Evolutionary conservation across 768 basidiomycete genomes (phyloP), one percentile per base, ranked within the genome.

Genomic region (Coprinellus micaceus): DNA sequence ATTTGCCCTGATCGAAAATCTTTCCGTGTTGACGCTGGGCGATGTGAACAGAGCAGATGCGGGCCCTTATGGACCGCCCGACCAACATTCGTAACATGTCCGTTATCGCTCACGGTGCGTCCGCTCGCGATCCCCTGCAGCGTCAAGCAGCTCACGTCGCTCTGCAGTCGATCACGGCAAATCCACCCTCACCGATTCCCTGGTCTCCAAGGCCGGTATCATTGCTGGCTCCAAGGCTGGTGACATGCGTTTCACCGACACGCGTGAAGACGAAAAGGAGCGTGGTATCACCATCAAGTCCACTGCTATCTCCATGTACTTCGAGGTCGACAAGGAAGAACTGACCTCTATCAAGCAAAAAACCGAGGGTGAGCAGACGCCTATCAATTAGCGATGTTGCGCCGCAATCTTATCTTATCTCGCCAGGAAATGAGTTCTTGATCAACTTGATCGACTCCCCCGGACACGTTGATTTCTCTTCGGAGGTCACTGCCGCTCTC

Each of bases 261-360:
- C 97, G 58, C 83, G 96, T 79, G 85, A 89, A 10, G 97, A 99
- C 70, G 97, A 99, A 81, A 98, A 96, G 71, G 96, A 98, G 73
- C 94, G 96, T 75, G 97, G 97, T 80, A 98, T 99, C 68, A 98
- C 97, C 52, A 98, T 99, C 78, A 99, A 99, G 79, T 98, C 95
- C 44, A 98, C 96, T 29, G 97, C 95, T 67, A 97, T 99, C 72
- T 97, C 96, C 57, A 98, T 98, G 96, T 98, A 98, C 78, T 99
- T 99, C 72, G 86, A 94, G 78, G 83, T 99, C 67, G 74, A 81
- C 70, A 92, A 96, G 81, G 95, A 96, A 11, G 93, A 98, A 57
- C 68, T 97, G 28, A 62, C 72, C 10, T 78, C 86, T 54, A 89
- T 99, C 74, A 88, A 91, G 73, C 96, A 99, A 80, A 94, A 98